These are phyloP conservation scores for Termitomyces sp. DNA, from an alignment of 1,284 basidiomycete genomes.

Conservation along the genomic window DNA sequence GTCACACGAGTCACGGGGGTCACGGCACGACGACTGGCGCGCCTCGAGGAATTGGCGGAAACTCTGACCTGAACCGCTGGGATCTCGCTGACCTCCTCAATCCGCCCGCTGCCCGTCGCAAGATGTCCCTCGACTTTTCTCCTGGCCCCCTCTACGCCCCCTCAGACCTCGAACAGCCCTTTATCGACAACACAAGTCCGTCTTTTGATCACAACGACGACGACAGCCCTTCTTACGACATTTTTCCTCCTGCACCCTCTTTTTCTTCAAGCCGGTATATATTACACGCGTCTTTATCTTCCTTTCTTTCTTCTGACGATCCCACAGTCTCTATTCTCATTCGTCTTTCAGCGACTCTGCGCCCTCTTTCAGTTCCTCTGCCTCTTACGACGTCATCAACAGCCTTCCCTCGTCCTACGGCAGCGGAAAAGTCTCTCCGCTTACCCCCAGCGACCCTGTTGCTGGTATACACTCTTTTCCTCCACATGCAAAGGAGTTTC, in stretches of 20 bases:
- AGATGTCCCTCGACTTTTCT: conserved; percentile 57
- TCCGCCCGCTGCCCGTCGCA: conserved; percentile 29
- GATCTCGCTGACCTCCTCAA: conserved; percentile 45
- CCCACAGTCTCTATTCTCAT: conserved; percentile 56
- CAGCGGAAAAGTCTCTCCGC: conserved; percentile 69
- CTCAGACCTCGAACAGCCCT: conserved; percentile 46
- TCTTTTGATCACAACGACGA: conserved; percentile 39
- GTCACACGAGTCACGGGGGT: conserved; percentile 21
- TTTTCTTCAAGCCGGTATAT: conserved; percentile 59
- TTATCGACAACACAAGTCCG: conserved; percentile 36
- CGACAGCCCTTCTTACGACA: conserved; percentile 54
- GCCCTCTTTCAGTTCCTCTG: conserved; percentile 44
- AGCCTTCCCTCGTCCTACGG: conserved; percentile 56
- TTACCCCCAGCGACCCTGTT: conserved; percentile 63
- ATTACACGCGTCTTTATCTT: conserved; percentile 61
- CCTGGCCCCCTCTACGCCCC: conserved; percentile 43
- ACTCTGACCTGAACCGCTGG: conserved; percentile 32
- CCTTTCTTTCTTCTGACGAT: conserved; percentile 53
- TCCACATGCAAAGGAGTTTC: conserved; percentile 49
- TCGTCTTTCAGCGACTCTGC: conserved; percentile 52
- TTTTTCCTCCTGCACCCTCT: conserved; percentile 49
- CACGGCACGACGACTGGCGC: conserved; percentile 15
- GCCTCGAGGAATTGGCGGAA: conserved; percentile 22
- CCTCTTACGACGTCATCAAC: conserved; percentile 61
- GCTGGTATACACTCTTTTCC: conserved; percentile 52